Evolutionary conservation across 2,329 filamentous ascomycete genomes (phyloP), one percentile per base, ranked within the genome.

Genomic region (Paecilomyces niveus): DNA sequence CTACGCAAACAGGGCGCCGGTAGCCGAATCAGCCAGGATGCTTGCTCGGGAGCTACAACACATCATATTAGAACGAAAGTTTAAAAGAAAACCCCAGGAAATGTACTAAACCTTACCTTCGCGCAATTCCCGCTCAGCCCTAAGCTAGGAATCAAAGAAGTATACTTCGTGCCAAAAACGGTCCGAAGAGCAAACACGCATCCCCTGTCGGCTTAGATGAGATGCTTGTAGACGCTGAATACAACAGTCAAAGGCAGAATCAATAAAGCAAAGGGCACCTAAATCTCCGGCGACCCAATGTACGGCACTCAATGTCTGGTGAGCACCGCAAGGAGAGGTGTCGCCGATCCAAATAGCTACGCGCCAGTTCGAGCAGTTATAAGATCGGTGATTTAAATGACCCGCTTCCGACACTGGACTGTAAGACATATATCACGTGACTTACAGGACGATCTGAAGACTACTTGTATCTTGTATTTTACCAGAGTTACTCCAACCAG

Each of bases 41-140:
- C 10, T 33, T 33, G 15, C 24, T 53, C 24, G 21, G 21, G 51
- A 53, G 13, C 22, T 53, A 53, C 29, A 53, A 26, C 29, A 54
- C 29, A n/a, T 6, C 31, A 29, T 54, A 26, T 53, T 54, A 56
- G 55, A 45, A 50, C 53, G 33, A 58, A 54, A 60, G 18, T 33
- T 18, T 18, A 18, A 9, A 45, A 45, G 5, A 8, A 18, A 45
- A 8, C 8, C 9, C 10, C 10, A 8, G 18, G 7, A 18, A 18
- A 39, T 2, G 15, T 18, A 9, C 6, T 18, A 18, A 18, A 45
- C 7, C 39, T 45, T 45, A 45, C 39, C 39, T 3, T 21, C 7
- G 15, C 39, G 8, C 39, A 45, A 45, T 45, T 45, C 9, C 4
- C 15, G 18, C 35, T 18, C 4, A 45, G 2, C 15, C n/a, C 15